Base-by-base conservation (phyloP, 495 filamentous ascomycete species). In the Delitschia confertaspora region DNA sequence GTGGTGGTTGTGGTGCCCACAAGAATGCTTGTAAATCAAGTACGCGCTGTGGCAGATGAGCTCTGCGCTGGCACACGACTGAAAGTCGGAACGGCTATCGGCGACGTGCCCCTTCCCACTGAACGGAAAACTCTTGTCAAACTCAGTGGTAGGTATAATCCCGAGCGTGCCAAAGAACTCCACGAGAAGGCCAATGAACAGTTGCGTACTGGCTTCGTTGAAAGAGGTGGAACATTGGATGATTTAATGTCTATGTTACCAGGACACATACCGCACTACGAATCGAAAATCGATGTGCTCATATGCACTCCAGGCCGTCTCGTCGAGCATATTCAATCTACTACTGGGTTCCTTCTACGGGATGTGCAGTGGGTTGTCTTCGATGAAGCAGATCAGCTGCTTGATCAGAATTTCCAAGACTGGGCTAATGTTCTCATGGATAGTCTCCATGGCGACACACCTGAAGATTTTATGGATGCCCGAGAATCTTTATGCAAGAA, bases 241-340 rank as follows among this genome's bases (percentile, higher is more conserved):
- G 64, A 65, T 36, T 61, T 69, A 1, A 57, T 60, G 6, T 36
- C 34, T 16, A 47, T 63, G 31, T 60, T 75, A 22, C 74, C 75
- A 2, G 68, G 75, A 24, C 80, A 89, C 55, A 69, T 88, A 8
- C 65, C 78, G 9, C 50, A 64, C 13, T 73, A 76, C 21, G 65
- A 66, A 4, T 82, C 85, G 18, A 84, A 81, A 39, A 76, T 93
- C 10, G 86, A 95, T 57, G 75, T 98, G 42, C 75, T 98, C 9
- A 84, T 98, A 25, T 88, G 82, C 58, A 98, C 91, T 0, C 91
- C 91, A 0, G 91, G 93, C 44, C 74, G 91, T 32, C 71, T 98
- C 6, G 86, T 98, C 18, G 88, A 96, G 56, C 85, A 98, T 65
- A 69, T 95, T 41, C 77, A 79, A 42, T 74, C 79, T 47, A 95